Percentiles rank a stretch among this genome's conserved stretches.
Evolutionary conservation across 768 basidiomycete species (phyloP).

Genomic region (Rhodotorula graminis): DNA sequence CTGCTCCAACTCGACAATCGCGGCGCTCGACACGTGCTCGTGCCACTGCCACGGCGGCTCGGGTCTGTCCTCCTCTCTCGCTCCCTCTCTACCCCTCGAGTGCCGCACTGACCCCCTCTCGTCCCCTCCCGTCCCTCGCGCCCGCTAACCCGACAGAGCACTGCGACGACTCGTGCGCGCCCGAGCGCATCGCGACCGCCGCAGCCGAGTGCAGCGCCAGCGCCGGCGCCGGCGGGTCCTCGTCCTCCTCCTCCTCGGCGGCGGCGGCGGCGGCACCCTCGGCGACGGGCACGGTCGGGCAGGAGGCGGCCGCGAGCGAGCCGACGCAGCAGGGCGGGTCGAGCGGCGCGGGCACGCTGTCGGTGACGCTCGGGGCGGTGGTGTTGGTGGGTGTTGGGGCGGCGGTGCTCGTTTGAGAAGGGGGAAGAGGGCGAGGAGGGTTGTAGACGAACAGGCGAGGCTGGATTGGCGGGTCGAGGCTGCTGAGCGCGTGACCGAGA

Average conservation of each 20-base stretch:
- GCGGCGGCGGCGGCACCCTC: not conserved
- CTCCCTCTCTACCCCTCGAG: too few relatives aligned
- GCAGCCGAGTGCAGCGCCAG: not conserved
- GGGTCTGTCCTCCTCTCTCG: not conserved
- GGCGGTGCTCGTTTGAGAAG: too few relatives aligned
- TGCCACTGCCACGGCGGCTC: conserved; percentile 17
- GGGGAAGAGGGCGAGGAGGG: too few relatives aligned
- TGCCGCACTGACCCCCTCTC: too few relatives aligned
- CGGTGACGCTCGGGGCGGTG: too few relatives aligned
- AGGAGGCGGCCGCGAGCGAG: not conserved
- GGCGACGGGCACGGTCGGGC: not conserved
- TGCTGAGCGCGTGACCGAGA: too few relatives aligned
- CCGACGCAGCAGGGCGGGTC: not conserved
- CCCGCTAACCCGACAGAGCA: not conserved
- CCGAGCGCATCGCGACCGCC: not conserved
- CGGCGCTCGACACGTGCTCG: conserved; percentile 11
- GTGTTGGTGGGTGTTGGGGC: too few relatives aligned
- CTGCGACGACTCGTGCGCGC: conserved; percentile 7
- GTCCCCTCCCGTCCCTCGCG: too few relatives aligned
- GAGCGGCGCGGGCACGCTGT: not conserved
- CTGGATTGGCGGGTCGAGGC: too few relatives aligned
- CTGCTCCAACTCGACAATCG: conserved; percentile 18
- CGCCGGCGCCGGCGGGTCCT: not conserved
- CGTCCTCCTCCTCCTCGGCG: not conserved
- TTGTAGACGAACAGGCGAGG: too few relatives aligned